These are phyloP conservation scores for Spizellomyces punctatus DNA, from an alignment of 192 early-diverging fungal genomes.

Conservation along the genomic window DNA sequence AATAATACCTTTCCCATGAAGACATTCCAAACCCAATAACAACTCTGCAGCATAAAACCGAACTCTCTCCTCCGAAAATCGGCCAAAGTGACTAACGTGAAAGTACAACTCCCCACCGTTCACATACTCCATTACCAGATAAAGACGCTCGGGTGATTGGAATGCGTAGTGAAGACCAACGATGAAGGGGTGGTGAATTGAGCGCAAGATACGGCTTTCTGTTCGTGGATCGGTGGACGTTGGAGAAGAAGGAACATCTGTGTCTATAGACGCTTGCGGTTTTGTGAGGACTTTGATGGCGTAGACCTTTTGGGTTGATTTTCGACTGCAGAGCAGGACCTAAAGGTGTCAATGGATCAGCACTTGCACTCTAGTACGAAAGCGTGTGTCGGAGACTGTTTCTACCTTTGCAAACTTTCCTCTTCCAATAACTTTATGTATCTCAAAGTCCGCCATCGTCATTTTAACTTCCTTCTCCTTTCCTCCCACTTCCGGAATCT, in stretches of 20 bases:
- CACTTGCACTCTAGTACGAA: no score
- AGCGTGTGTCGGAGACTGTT: no score
- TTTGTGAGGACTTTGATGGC: constrained; percentile 56
- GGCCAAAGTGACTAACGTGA: constrained; percentile 65
- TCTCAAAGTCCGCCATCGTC: constrained; percentile 46
- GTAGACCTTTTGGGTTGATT: constrained; percentile 49
- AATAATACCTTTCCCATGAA: constrained; percentile 54
- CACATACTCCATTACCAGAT: constrained; percentile 75
- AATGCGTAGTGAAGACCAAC: constrained; percentile 57
- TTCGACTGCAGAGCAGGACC: constrained; percentile 50
- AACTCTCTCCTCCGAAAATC: constrained; percentile 52
- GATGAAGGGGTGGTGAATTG: constrained; percentile 55
- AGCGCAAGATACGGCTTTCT: constrained; percentile 49
- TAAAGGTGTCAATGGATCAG: background rate
- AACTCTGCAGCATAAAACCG: constrained; percentile 55
- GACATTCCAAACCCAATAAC: constrained; percentile 43
- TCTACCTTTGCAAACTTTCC: constrained; percentile 50
- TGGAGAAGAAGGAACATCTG: background rate
- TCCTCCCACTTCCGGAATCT: no score
- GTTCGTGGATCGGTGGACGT: constrained; percentile 12
- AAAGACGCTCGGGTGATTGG: constrained; percentile 44
- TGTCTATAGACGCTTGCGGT: background rate
- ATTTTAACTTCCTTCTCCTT: constrained; percentile 21
- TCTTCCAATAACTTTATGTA: constrained; percentile 46
- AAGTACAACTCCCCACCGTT: constrained; percentile 93